Conservation (phyloP, 1,139 yeast genomes). For the Entelexis paramagnoliae region DNA sequence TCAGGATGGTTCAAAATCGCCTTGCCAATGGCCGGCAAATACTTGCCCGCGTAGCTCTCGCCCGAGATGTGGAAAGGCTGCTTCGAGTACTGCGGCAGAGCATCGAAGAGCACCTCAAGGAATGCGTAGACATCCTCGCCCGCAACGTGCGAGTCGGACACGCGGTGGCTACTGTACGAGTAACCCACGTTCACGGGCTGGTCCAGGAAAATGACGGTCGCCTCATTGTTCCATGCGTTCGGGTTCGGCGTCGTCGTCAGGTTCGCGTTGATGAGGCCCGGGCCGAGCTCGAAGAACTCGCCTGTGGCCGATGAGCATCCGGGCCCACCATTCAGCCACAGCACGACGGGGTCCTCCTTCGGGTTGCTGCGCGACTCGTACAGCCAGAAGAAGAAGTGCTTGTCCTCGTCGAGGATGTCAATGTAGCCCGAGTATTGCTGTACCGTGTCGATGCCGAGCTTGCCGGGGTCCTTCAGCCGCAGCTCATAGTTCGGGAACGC, state of each 20-base stretch:
- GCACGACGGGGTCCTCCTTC: constrained; percentile 48
- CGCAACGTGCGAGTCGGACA: constrained; percentile 56
- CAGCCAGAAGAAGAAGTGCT: constrained; percentile 75
- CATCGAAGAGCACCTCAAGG: constrained; percentile 63
- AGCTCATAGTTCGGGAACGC: constrained; percentile 29
- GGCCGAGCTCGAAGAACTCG: constrained; percentile 57
- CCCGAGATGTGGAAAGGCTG: constrained; percentile 70
- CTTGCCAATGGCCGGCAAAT: constrained; percentile 66
- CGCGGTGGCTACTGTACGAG: constrained; percentile 52
- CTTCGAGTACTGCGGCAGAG: constrained; percentile 49
- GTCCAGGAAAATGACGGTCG: constrained; percentile 58
- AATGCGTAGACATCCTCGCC: constrained; percentile 73
- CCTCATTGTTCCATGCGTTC: constrained; percentile 59
- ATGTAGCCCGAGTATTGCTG: constrained; percentile 60
- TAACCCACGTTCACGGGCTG: constrained; percentile 74
- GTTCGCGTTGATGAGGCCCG: constrained; percentile 44
- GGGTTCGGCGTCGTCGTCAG: constrained; percentile 43
- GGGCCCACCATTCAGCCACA: constrained; percentile 71
- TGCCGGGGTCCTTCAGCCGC: constrained; percentile 28
- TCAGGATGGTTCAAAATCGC: constrained; percentile 56
- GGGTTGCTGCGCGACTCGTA: constrained; percentile 65
- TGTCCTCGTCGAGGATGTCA: constrained; percentile 66
- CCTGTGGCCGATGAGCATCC: constrained; percentile 66
- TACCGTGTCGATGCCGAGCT: constrained; percentile 29
- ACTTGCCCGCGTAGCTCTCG: constrained; percentile 83